Conservation (phyloP, 2,329 filamentous ascomycete genomes). For the Aspergillus fructus region DNA sequence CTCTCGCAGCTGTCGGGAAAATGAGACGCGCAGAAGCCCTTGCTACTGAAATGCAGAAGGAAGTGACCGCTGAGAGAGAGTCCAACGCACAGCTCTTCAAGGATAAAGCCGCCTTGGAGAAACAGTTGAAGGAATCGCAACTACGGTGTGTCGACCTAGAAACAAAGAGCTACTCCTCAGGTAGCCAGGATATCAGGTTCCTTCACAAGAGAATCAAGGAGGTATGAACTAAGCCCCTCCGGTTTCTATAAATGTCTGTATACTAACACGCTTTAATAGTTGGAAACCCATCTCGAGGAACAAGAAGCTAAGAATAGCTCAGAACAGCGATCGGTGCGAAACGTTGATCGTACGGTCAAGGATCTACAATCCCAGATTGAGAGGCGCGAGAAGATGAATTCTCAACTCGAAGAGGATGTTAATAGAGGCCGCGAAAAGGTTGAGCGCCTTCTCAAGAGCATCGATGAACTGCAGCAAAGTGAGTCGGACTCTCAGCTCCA, state of each 20-base stretch:
- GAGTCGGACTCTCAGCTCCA: constrained; percentile 80
- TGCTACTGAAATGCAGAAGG: constrained; percentile 85
- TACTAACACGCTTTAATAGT: constrained; percentile 52
- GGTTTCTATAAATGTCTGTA: not conserved
- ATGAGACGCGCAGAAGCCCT: constrained; percentile 93
- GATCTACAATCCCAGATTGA: constrained; percentile 91
- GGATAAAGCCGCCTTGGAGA: constrained; percentile 86
- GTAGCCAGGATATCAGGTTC: constrained; percentile 93
- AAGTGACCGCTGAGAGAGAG: constrained; percentile 83
- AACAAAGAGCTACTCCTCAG: constrained; percentile 93
- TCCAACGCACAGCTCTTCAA: constrained; percentile 77
- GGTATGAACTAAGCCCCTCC: constrained; percentile 54
- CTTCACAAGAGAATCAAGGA: constrained; percentile 92
- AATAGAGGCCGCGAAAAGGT: constrained; percentile 84
- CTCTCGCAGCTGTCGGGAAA: constrained; percentile 88
- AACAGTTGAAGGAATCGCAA: constrained; percentile 85
- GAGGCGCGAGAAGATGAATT: constrained; percentile 83
- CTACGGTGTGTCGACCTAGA: constrained; percentile 88
- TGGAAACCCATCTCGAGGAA: constrained; percentile 81
- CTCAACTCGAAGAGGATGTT: constrained; percentile 79
- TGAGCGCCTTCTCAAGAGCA: constrained; percentile 82
- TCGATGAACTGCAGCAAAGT: constrained; percentile 88
- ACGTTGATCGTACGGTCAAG: constrained; percentile 89
- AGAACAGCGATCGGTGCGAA: constrained; percentile 83
- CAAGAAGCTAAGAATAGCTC: constrained; percentile 77